These are phyloP conservation scores for Rachicladosporium sp. DNA, from an alignment of 2,329 filamentous ascomycete genomes.

Conservation along the genomic window DNA sequence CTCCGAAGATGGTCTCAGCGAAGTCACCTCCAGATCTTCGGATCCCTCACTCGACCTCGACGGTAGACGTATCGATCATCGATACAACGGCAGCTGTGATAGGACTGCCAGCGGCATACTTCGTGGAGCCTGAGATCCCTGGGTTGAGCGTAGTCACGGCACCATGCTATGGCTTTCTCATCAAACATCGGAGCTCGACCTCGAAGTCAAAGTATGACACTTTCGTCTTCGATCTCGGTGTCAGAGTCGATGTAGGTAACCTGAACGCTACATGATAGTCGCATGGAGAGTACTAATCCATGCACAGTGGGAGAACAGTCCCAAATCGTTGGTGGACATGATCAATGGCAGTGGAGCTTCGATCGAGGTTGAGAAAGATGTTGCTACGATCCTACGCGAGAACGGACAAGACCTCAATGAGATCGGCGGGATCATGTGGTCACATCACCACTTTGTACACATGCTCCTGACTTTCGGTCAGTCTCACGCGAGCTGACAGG, in stretches of 20 bases:
- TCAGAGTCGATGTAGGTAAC: conserved; percentile 23
- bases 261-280: too few relatives aligned
- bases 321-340: conserved; percentile 12
- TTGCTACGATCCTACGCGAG: conserved; percentile 25
- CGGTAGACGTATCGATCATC: conserved; percentile 20
- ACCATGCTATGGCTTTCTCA: conserved; percentile 34
- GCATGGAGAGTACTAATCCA: conserved; percentile 5
- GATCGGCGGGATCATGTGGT: conserved; percentile 12
- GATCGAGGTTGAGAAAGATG: conserved; percentile 27
- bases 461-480: background rate
- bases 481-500: background rate
- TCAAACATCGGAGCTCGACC: conserved; percentile 26
- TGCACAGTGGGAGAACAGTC: conserved; percentile 30
- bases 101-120: conserved; percentile 9
- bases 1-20: conserved; percentile 3
- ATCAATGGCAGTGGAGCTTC: conserved; percentile 12
- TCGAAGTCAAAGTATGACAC: conserved; percentile 15
- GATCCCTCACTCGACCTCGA: conserved; percentile 18
- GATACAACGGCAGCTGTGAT: conserved; percentile 11
- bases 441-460: conserved; percentile 14
- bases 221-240: conserved; percentile 36
- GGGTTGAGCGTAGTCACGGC: conserved; percentile 22
- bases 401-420: conserved; percentile 22
- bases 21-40: conserved; percentile 17
- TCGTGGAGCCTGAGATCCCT: conserved; percentile 25